Percentiles rank a stretch among this genome's conserved stretches.
Evolutionary conservation across 805 yeast species (phyloP).

Genomic region (Nakazawaea laoshanensis): DNA sequence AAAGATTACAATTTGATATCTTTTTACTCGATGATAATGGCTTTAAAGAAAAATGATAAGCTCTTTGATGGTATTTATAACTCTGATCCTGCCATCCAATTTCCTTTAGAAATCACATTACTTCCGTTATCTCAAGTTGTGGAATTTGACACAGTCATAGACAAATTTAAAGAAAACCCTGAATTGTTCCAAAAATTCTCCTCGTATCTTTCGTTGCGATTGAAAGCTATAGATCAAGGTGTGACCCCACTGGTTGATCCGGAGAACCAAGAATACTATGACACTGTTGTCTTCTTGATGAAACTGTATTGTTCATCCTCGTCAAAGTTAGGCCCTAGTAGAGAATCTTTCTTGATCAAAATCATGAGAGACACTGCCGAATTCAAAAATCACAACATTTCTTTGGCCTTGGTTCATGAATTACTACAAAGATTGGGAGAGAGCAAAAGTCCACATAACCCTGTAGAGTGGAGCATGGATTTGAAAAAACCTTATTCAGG

Average conservation of each 20-base stretch:
- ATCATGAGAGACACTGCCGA: slow-evolving; percentile 23
- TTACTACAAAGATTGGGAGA: slow-evolving; percentile 28
- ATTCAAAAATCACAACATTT: slow-evolving; percentile 32
- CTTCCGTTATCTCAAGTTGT: slow-evolving; percentile 31
- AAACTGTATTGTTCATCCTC: slow-evolving; percentile 46
- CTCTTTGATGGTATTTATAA: slow-evolving; percentile 32
- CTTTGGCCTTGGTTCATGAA: slow-evolving; percentile 46
- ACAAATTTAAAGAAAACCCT: slow-evolving; percentile 18
- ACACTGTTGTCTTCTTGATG: slow-evolving; percentile 35
- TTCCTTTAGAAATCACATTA: slow-evolving; percentile 34
- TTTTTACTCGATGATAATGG: slow-evolving; percentile 37
- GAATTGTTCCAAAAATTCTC: slow-evolving; percentile 18
- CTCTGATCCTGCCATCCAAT: slow-evolving; percentile 21
- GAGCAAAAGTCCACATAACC: slow-evolving; percentile 30
- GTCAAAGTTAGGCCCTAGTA: slow-evolving; percentile 35
- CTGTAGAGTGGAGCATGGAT: slow-evolving; percentile 40
- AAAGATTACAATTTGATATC: slow-evolving; percentile 16
- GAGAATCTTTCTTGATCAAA: slow-evolving; percentile 40
- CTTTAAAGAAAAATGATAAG: slow-evolving; percentile 38
- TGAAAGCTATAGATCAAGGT: slow-evolving; percentile 4
- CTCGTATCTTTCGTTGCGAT: slow-evolving; percentile 12
- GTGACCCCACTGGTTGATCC: slow-evolving; percentile 15
- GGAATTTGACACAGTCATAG: slow-evolving; percentile 23
- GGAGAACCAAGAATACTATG: slow-evolving; percentile 18
- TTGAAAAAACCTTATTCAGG: slow-evolving; percentile 35